Base-by-base conservation (phyloP, 2,329 filamentous ascomycete genomes). In the Dothiorella sarmentorum region DNA sequence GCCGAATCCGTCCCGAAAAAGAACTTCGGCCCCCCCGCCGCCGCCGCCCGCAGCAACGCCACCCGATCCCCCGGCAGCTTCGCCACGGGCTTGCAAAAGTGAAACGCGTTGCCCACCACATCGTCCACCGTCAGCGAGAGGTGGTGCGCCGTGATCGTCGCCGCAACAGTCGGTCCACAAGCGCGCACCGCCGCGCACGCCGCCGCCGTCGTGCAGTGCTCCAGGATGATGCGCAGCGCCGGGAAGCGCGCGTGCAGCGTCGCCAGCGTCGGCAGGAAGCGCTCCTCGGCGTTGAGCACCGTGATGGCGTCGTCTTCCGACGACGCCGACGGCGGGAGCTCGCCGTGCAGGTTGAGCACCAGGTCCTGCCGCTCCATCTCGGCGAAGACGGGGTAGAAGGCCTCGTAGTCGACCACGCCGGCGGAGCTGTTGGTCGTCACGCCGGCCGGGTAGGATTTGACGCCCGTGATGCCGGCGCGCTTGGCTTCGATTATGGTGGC, bases 341-440 rank as follows among this genome's bases (percentile, higher is more conserved):
- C 93, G 64, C 92, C 93, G 71, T 97, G 92, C n/a, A 97, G 79
- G 75, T 97, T 97, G 40, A 95, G 81, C n/a, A 95, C 82, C 70
- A 96, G 79, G 64, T 87, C 85, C 64, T 91, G 84, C 61, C 86
- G 77, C 70, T 96, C 88, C 92, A 97, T 97, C 63, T 90, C 89
- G n/a, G 81, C 83, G 69, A 97, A 96, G 13, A 93, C 89, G 6
- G 85, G 83, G 69, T 89, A 88, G 75, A 90, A 93, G 29, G 80
- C 75, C 61, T 85, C 84, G 67, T 90, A 84, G 59, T 85, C 82
- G 15, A 88, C 77, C 22, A 92, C 88, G 11, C 89, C 90, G 24
- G 82, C 84, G 33, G 79, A 78, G 3, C 82, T 85, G 68, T 86
- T 85, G 1, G 69, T 73, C 11, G 69, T 73, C 7, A 73, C 71